Conservation (phyloP, 2,329 filamentous ascomycete genomes). For the Ophiostoma novo-ulmi region DNA sequence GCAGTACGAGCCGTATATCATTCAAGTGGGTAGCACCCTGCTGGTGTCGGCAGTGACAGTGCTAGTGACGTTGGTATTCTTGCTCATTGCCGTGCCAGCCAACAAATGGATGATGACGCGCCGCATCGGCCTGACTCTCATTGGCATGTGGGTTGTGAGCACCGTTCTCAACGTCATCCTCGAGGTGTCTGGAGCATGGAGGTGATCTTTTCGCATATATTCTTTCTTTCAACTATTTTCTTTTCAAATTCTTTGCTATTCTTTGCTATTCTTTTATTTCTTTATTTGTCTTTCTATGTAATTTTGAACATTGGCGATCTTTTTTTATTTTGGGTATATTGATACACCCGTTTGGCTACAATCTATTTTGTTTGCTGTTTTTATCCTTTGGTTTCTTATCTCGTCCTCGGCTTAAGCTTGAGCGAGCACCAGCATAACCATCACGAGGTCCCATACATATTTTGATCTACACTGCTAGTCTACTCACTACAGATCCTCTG, state of each 20-base stretch:
- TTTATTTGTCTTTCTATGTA: not conserved
- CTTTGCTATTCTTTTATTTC: not conserved
- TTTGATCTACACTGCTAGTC: not conserved
- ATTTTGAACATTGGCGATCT: not conserved
- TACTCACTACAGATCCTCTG: not conserved
- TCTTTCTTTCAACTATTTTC: no score
- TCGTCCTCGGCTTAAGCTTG: not conserved
- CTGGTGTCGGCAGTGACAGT: constrained; percentile 81
- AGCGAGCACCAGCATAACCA: not conserved
- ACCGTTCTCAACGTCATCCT: constrained; percentile 77
- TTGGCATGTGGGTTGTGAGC: constrained; percentile 73
- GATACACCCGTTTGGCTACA: not conserved
- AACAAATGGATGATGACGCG: constrained; percentile 83
- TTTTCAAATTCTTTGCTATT: not conserved
- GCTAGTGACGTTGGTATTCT: constrained; percentile 68
- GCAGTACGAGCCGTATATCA: constrained; percentile 70
- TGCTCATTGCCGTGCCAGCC: constrained; percentile 75
- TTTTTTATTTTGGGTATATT: not conserved
- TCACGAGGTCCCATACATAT: not conserved
- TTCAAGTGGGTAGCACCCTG: constrained; percentile 78
- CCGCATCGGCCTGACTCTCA: constrained; percentile 73
- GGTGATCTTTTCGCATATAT: not conserved
- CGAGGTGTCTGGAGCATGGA: constrained; percentile 59
- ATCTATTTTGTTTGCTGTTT: not conserved
- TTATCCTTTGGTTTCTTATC: not conserved